Conservation (phyloP, 2,329 filamentous ascomycete species). For the Cladosporium sp. region DNA sequence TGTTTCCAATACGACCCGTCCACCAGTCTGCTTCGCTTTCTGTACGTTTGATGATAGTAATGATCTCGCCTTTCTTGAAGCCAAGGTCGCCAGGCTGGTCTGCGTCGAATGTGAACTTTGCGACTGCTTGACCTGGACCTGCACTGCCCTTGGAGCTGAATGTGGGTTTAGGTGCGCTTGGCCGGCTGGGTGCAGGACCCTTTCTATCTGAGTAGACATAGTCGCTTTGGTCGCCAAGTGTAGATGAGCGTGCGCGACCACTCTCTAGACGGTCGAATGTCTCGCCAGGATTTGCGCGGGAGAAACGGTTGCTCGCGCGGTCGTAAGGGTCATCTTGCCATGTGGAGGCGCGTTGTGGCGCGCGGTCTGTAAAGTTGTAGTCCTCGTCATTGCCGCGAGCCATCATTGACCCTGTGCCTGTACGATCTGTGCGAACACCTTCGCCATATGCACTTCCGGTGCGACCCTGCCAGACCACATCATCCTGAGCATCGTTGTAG, state of each 20-base stretch:
- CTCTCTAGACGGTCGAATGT: conserved; percentile 46
- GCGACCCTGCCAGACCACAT: conserved; percentile 77
- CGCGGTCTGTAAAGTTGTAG: conserved; percentile 48
- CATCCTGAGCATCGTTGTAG: conserved; percentile 78
- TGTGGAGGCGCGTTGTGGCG: conserved; percentile 60
- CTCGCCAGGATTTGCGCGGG: conserved; percentile 47
- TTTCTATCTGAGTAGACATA: conserved; percentile 53
- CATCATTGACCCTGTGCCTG: conserved; percentile 30
- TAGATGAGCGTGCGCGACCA: conserved; percentile 30
- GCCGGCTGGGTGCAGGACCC: conserved; percentile 63
- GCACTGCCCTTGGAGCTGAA: conserved; percentile 55
- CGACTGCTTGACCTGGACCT: conserved; percentile 74
- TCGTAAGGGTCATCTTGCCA: conserved; percentile 77
- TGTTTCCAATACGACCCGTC: conserved; percentile 83
- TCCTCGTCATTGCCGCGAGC: conserved; percentile 34
- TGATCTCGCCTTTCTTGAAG: conserved; percentile 96
- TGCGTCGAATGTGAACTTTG: conserved; percentile 88
- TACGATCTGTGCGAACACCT: conserved; percentile 52
- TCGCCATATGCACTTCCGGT: conserved; percentile 68
- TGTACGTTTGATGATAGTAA: conserved; percentile 90
- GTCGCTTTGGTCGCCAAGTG: conserved; percentile 43
- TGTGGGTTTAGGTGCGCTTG: conserved; percentile 83
- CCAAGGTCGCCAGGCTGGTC: conserved; percentile 88
- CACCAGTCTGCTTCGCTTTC: conserved; percentile 96
- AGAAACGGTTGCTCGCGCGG: conserved; percentile 45